A percentile compares a stretch with the other conserved stretches of the same genome.
These are phyloP conservation scores for Parmelia sp. DNA, from an alignment of 495 filamentous ascomycete genomes.

Conservation along the genomic window DNA sequence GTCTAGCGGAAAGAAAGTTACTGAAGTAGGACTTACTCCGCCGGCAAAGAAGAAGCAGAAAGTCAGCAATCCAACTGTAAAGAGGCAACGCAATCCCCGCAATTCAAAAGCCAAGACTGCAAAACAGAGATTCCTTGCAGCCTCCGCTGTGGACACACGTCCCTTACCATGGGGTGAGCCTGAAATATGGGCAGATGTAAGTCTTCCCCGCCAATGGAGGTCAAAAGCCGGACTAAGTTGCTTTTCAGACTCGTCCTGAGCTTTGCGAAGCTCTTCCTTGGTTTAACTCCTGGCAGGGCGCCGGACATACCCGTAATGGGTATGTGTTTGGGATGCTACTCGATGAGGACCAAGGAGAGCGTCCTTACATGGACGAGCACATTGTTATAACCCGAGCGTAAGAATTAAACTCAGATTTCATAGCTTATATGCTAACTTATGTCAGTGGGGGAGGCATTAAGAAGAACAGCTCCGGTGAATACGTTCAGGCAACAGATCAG, in stretches of 20 bases:
- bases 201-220: neutral
- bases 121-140: neutral
- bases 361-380: constrained; percentile 56
- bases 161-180: constrained; percentile 39
- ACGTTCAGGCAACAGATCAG: constrained; percentile 40
- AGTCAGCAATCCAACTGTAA: neutral
- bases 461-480: neutral
- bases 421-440: neutral
- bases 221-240: neutral
- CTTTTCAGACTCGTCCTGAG: constrained; percentile 43
- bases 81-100: neutral
- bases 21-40: neutral
- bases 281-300: constrained; percentile 57
- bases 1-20: neutral
- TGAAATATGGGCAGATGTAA: constrained; percentile 52
- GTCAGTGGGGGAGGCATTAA: constrained; percentile 46
- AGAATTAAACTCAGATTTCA: neutral
- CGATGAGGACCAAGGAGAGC: constrained; percentile 48
- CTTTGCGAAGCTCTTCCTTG: constrained; percentile 64
- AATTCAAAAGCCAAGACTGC: neutral
- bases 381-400: constrained; percentile 62
- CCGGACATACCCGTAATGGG: constrained; percentile 43
- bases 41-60: constrained; percentile 1
- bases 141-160: constrained; percentile 12
- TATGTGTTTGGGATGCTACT: constrained; percentile 55